A percentile compares a stretch with the other conserved stretches of the same genome.
These are phyloP conservation scores for Pythium brassicae DNA, from an alignment of 352 stramenopile species.

Conservation along the genomic window DNA sequence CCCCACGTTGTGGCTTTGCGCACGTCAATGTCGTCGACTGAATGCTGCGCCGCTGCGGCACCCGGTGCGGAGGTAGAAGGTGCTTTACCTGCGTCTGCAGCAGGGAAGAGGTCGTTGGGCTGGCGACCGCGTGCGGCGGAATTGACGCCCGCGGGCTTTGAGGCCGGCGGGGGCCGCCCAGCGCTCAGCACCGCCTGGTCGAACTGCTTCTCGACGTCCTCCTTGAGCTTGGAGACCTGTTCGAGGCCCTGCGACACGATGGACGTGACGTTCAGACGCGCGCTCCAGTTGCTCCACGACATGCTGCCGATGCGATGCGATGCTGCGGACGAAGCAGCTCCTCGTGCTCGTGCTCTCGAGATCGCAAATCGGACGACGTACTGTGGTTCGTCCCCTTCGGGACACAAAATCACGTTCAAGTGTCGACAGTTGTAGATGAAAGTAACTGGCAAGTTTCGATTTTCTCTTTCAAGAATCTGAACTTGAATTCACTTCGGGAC, in stretches of 20 bases:
- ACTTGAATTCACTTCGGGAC: too few species aligned
- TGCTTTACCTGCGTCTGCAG: too few species aligned
- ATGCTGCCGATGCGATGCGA: slow-evolving; percentile 8
- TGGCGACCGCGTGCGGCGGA: neutral
- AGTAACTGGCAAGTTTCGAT: too few species aligned
- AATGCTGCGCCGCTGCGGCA: neutral
- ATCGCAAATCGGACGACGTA: too few species aligned
- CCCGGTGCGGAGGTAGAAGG: neutral
- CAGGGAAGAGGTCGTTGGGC: too few species aligned
- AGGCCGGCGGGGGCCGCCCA: slow-evolving; percentile 5
- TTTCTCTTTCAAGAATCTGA: neutral
- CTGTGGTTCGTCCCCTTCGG: neutral
- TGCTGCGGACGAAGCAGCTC: too few species aligned
- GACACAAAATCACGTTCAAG: neutral
- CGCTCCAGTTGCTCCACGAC: slow-evolving; percentile 63
- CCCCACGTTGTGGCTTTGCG: slow-evolving; percentile 17
- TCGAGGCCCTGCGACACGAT: slow-evolving; percentile 83
- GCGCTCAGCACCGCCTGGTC: slow-evolving; percentile 63
- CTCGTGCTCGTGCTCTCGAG: too few species aligned
- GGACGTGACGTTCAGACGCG: slow-evolving; percentile 74
- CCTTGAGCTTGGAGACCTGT: slow-evolving; percentile 75
- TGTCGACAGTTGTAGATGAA: neutral
- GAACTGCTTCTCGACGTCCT: slow-evolving; percentile 88
- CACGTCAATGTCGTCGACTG: slow-evolving; percentile 27
- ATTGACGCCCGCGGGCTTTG: neutral